Evolutionary conservation across 352 stramenopile species (phyloP).

Genomic region (Globisporangium sylvaticum): DNA sequence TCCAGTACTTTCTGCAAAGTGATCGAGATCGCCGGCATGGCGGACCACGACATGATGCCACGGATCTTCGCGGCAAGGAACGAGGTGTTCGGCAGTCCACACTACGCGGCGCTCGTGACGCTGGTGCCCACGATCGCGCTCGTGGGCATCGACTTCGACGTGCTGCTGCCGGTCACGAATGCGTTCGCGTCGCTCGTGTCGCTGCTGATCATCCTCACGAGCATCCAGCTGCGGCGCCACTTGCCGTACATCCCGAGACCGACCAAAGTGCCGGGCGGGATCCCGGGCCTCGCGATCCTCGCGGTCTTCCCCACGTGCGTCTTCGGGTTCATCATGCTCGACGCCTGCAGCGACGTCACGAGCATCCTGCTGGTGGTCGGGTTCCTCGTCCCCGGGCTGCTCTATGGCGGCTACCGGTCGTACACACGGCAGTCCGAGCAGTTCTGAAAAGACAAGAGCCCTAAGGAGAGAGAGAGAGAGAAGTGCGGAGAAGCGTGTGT

Average conservation of each 20-base stretch:
- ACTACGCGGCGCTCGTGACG: conserved; percentile 20
- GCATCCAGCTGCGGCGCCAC: conserved; percentile 72
- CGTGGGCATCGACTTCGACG: conserved; percentile 36
- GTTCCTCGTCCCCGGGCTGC: conserved; percentile 10
- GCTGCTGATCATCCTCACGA: conserved; percentile 80
- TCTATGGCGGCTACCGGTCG: conserved; percentile 11
- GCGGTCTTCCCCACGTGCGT: conserved; percentile 19
- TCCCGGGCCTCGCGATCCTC: conserved; percentile 16
- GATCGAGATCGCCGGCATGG: conserved; percentile 68
- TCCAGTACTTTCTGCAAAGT: conserved; percentile 87
- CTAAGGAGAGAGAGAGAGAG: neutral
- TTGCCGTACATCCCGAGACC: conserved; percentile 44
- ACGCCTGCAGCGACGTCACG: conserved; percentile 10
- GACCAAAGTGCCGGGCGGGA: conserved; percentile 24
- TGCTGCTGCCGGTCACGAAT: conserved; percentile 77
- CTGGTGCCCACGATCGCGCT: conserved; percentile 24
- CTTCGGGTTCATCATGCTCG: conserved; percentile 16
- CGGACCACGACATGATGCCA: conserved; percentile 71
- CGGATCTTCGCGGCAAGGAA: conserved; percentile 54
- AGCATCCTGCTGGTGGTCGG: conserved; percentile 10
- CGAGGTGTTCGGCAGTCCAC: conserved; percentile 21
- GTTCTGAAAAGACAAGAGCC: too few relatives aligned
- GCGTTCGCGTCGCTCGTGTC: conserved; percentile 73
- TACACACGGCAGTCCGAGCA: neutral
- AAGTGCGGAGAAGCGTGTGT: too few relatives aligned